Base-by-base conservation (phyloP, 345 rosid genomes). In the Gossypium sturtianum region DNA sequence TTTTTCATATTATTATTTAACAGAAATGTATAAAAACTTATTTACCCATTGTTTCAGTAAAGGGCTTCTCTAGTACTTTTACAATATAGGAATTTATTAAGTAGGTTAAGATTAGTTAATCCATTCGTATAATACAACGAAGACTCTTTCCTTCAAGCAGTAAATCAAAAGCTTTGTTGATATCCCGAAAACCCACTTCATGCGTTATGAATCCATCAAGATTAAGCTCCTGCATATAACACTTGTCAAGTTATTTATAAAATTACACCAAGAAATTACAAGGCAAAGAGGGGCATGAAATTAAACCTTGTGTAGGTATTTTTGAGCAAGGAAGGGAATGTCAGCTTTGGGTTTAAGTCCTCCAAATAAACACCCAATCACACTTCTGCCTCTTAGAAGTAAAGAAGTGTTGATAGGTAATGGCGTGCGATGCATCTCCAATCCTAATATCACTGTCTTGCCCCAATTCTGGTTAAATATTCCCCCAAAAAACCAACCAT, bases 111-210 rank as follows among this genome's bases (percentile, higher is more conserved):
- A 23, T 23, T 1, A 23, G 1, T 23, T 8, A 22, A 20, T 73
- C 76, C 76, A 73, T 73, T 60, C 76, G n/a, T 29, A 73, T 73
- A 15, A 73, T 61, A 20, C 76, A 73, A 4, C 76, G 76, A n/a
- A 73, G 25, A n/a, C 59, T 17, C 38, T 73, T 73, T n/a, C 70
- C 76, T 48, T 61, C 20, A 48, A 61, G 29, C 47, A 73, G 17
- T 27, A 48, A 48, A 0, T 73, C 70, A 49, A 73, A 73, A 17
- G 76, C 76, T 34, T 73, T 73, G 58, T 73, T 73, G 23, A 73
- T 73, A 48, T 61, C 49, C 60, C 61, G 4, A 6, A 73, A 73
- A 3, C 48, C 48, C 16, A 80, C 49, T 49, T 72, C 43, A 15
- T 75, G 79, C 10, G 76, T 23, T 66, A 66, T 52, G 48, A 75